Evolutionary conservation across 1,139 yeast genomes (phyloP).

Genomic region (Saccharomyces pastorianus): DNA sequence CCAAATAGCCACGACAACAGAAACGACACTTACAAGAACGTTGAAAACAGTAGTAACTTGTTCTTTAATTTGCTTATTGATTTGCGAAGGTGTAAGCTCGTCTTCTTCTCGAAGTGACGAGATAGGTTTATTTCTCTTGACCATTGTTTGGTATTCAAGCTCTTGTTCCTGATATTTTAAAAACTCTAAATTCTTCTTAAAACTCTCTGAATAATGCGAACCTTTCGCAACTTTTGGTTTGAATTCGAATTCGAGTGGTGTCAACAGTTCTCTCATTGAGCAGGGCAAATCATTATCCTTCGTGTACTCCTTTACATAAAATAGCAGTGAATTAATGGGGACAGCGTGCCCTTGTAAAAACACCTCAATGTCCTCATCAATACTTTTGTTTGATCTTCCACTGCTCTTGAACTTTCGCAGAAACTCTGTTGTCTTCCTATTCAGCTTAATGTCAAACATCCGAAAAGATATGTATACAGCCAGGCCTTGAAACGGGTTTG

Average conservation of each 20-base stretch:
- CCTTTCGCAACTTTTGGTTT: conserved; percentile 19
- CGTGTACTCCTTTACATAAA: conserved; percentile 12
- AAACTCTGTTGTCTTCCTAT: conserved; percentile 9
- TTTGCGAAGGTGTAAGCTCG: conserved; percentile 41
- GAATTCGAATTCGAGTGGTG: conserved; percentile 19
- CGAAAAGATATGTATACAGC: background rate
- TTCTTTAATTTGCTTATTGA: conserved; percentile 62
- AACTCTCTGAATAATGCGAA: conserved; percentile 48
- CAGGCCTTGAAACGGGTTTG: background rate
- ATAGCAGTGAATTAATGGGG: conserved; percentile 15
- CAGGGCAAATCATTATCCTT: background rate
- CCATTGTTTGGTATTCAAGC: conserved; percentile 55
- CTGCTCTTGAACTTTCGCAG: conserved; percentile 8
- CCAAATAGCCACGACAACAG: conserved; percentile 89
- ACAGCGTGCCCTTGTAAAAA: conserved; percentile 5
- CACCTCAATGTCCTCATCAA: background rate
- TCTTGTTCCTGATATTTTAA: conserved; percentile 54
- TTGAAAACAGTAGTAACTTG: conserved; percentile 81
- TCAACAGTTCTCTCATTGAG: conserved; percentile 13
- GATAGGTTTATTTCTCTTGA: conserved; percentile 29
- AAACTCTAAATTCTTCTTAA: conserved; percentile 46
- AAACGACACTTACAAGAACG: conserved; percentile 64
- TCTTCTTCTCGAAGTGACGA: conserved; percentile 28
- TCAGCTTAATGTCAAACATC: conserved; percentile 23
- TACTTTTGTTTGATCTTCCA: background rate